Evolutionary conservation across 306 rosid species (phyloP), one percentile per base, ranked within the genome.

Genomic region (Cajanus cajan): DNA sequence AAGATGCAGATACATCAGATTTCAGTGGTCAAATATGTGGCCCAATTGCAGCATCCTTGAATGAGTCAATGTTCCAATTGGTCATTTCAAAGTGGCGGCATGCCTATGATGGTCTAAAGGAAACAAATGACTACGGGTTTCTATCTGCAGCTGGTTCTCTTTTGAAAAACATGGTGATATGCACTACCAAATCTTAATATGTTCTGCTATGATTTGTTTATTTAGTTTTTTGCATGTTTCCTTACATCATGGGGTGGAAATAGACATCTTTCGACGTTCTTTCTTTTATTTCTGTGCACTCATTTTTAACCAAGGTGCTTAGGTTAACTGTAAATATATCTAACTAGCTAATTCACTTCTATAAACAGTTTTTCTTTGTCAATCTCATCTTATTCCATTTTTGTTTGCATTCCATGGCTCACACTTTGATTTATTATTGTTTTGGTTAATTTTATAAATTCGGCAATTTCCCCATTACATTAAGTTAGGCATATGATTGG

Each of bases 61-160:
- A 91, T 5, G 97, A 92, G 79, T 84, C 91, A 13, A 95, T 90
- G 98, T 92, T 95, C 77, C 98, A 87, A 51, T 74, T 95, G 85
- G 96, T 95, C 82, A 80, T 95, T 85, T 83, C 86, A 40, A 87
- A 91, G 80, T 92, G 97, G 98, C 98, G 96, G 61, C 63, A 62
- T 79, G 93, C 92, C 74, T 92, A 85, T 82, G 97, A 95, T 74
- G 89, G 95, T 47, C 80, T 95, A 62, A 95, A 95, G 91, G 91
- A 92, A 86, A 90, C 97, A 78, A 88, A 86, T 36, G 90, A 90
- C 82, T 87, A 87, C 80, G 91, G 86, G 80, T 95, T 90, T 84
- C 79, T 92, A 66, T 92, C 98, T 74, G 94, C 95, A 55, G 92
- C 98, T 88, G 98, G 97, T 80, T 92, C 94, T 74, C 94, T 92